Base-by-base conservation (phyloP, 495 filamentous ascomycete genomes). In the Bryoglossum gracile region DNA sequence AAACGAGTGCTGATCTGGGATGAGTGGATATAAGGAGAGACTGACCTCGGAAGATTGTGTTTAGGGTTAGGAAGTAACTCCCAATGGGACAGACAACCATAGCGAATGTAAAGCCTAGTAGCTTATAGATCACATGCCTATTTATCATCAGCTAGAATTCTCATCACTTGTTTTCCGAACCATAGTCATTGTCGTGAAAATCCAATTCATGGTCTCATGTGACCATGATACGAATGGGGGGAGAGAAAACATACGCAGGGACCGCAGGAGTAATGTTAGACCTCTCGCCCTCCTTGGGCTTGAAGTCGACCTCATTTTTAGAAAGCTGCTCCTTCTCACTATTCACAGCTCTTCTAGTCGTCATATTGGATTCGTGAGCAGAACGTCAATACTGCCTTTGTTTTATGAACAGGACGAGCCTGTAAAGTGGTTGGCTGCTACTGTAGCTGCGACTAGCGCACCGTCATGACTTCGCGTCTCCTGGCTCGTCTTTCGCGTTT, bases 41-140 rank as follows among this genome's bases (percentile, higher is more conserved):
- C 70, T 54, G 63, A 94, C 91, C 90, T 53, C 68, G 69, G 65
- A 95, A 95, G 8, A 96, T 62, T 1, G 66, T 77, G 57, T 88
- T 77, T 16, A 92, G 67, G 0, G 85, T 86, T 33, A 89, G 41
- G 63, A 89, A 98, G 67, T 97, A 98, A 37, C 82, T 83, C 22
- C 83, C 83, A 50, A 98, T 82, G 22, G 92, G 92, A 25, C 81
- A 68, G 3, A 80, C 73, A 35, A 95, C 75, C 92, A 98, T 97
- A 54, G 87, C 92, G 11, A 87, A 71, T 5, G 90, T 92, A 67
- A 96, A 96, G 45, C 76, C 80, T 6, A 96, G 72, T 6, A 99
- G 77, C 66, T 96, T 97, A 50, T 81, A 68, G 45, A 99, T 94
- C 43, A 96, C 88, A 59, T 82, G 69, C 30, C 92, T 98, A 37